A percentile compares a stretch with the other conserved stretches of the same genome.
phyloP scores from a whole-genome alignment of 768 basidiomycete species.

The Kwoniella sp. region DNA sequence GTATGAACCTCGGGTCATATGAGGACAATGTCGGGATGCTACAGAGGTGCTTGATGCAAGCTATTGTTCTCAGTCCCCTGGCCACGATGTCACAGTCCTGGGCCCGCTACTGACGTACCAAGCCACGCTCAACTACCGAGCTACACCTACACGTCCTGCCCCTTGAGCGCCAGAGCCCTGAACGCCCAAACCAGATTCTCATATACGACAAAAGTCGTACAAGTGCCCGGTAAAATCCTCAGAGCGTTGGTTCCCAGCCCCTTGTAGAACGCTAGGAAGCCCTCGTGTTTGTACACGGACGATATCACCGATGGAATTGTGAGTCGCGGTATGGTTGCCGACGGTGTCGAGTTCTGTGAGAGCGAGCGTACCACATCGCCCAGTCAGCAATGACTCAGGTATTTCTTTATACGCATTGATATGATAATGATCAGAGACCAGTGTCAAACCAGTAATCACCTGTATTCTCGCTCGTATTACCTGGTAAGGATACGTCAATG shows the following conservation, averaged over 20 bases:
- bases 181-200: slow-evolving; percentile 59
- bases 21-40: too few species aligned
- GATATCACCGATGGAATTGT: slow-evolving; percentile 74
- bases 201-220: slow-evolving; percentile 97
- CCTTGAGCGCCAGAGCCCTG: slow-evolving; percentile 43
- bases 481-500: slow-evolving; percentile 93
- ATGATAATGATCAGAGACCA: background rate
- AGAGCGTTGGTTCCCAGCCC: slow-evolving; percentile 92
- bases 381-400: background rate
- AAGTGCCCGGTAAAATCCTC: slow-evolving; percentile 92
- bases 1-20: too few species aligned
- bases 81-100: too few species aligned
- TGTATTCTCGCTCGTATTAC: slow-evolving; percentile 93
- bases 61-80: too few species aligned
- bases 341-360: slow-evolving; percentile 20
- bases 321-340: slow-evolving; percentile 17
- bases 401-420: background rate
- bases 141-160: slow-evolving; percentile 21
- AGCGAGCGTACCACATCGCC: background rate
- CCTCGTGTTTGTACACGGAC: slow-evolving; percentile 79
- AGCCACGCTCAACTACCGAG: too few species aligned
- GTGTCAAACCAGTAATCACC: slow-evolving; percentile 60
- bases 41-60: too few species aligned
- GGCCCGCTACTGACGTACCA: too few species aligned
- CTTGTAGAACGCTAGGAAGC: slow-evolving; percentile 84